phyloP scores from a whole-genome alignment of 2,329 filamentous ascomycete species.

The Xylariaceae sp. region DNA sequence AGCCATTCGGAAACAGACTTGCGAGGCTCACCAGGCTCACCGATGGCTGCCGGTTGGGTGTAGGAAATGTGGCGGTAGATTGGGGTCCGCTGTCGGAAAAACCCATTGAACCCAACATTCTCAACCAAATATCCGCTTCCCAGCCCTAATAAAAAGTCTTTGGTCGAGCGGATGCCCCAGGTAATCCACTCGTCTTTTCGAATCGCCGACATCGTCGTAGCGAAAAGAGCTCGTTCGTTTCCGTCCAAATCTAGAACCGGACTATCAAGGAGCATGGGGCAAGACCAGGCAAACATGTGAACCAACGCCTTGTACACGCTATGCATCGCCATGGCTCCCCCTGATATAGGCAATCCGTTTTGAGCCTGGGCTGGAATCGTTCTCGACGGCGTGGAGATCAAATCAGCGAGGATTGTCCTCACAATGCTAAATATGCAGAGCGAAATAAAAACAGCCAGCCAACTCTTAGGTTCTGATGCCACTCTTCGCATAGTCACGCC shows the following conservation, averaged over 20 bases:
- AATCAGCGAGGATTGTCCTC: slow-evolving; percentile 57
- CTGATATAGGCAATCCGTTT: slow-evolving; percentile 33
- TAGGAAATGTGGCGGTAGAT: slow-evolving; percentile 41
- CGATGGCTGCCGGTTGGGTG: slow-evolving; percentile 43
- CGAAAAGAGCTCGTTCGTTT: slow-evolving; percentile 53
- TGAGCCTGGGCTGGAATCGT: slow-evolving; percentile 34
- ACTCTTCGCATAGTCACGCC: slow-evolving; percentile 47
- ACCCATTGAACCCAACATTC: slow-evolving; percentile 48
- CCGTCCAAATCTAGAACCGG: slow-evolving; percentile 48
- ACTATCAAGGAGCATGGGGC: slow-evolving; percentile 53
- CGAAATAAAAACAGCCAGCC: slow-evolving; percentile 59
- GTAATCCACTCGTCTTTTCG: slow-evolving; percentile 54
- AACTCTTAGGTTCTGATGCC: slow-evolving; percentile 50
- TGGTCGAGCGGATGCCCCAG: slow-evolving; percentile 52
- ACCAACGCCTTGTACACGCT: slow-evolving; percentile 59
- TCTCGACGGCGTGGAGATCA: slow-evolving; percentile 45
- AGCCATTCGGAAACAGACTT: slow-evolving; percentile 48
- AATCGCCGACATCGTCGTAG: slow-evolving; percentile 52
- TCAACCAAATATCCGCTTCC: slow-evolving; percentile 51
- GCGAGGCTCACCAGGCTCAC: slow-evolving; percentile 43
- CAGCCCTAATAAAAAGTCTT: slow-evolving; percentile 57
- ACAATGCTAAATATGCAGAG: slow-evolving; percentile 65
- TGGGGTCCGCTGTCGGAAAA: slow-evolving; percentile 47
- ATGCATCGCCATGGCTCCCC: slow-evolving; percentile 48
- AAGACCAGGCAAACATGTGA: slow-evolving; percentile 52